Conservation (phyloP, 148 eudicot genomes). For the Arbutus unedo region DNA sequence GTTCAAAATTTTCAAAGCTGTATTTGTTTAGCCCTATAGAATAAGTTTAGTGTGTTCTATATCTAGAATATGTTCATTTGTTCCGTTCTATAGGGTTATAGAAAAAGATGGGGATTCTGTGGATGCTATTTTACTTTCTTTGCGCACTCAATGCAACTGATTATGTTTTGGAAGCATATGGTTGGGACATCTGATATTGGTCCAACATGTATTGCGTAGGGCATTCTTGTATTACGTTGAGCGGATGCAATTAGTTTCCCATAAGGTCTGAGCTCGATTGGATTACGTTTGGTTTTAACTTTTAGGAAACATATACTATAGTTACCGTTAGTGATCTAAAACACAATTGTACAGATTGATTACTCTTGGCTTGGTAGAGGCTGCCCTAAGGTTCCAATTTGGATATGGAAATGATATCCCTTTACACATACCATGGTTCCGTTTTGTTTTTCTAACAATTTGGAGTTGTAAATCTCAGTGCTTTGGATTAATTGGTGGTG, state of each 20-base stretch:
- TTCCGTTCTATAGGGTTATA: background rate
- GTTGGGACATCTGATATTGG: background rate
- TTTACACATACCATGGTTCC: background rate
- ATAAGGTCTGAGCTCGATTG: constrained; percentile 5
- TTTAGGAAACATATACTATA: background rate
- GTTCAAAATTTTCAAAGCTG: background rate
- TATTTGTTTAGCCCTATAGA: background rate
- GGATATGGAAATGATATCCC: background rate
- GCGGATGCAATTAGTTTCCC: background rate
- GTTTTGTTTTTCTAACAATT: background rate
- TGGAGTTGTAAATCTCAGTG: background rate
- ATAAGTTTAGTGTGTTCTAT: background rate
- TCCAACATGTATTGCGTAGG: background rate
- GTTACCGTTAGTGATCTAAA: background rate
- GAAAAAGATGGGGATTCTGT: background rate
- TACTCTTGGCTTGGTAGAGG: background rate
- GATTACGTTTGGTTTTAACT: background rate
- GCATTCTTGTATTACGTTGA: background rate
- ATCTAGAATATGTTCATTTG: background rate
- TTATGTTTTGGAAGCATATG: background rate
- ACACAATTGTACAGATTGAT: background rate
- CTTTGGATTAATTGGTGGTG: background rate
- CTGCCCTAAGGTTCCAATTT: background rate
- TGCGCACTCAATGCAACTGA: background rate
- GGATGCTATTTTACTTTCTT: background rate